These are phyloP conservation scores for Diaporthe vaccinii DNA, from an alignment of 2,329 filamentous ascomycete species.

Conservation along the genomic window DNA sequence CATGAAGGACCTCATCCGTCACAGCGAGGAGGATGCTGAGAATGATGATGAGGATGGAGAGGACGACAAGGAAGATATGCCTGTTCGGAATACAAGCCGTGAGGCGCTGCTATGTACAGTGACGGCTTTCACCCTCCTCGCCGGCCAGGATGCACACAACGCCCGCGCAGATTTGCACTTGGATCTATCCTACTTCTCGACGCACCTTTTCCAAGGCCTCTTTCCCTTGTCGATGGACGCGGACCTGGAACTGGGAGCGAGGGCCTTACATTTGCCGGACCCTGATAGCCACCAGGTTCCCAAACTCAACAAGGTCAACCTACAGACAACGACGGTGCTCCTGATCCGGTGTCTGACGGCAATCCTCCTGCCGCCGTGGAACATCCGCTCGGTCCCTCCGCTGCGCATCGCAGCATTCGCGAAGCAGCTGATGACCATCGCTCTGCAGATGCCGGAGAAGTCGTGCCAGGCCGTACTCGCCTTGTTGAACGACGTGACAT, in stretches of 20 bases:
- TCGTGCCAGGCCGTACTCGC: slow-evolving; percentile 84
- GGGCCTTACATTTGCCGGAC: slow-evolving; percentile 79
- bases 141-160: slow-evolving; percentile 92
- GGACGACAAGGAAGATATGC: slow-evolving; percentile 62
- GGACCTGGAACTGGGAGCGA: slow-evolving; percentile 85
- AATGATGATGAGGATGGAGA: slow-evolving; percentile 57
- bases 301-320: slow-evolving; percentile 79
- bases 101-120: slow-evolving; percentile 94
- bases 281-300: slow-evolving; percentile 64
- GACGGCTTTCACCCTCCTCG: slow-evolving; percentile 95
- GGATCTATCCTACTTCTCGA: slow-evolving; percentile 95
- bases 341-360: slow-evolving; percentile 88
- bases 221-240: slow-evolving; percentile 83
- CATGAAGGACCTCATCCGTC: slow-evolving; percentile 89
- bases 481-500: slow-evolving; percentile 82
- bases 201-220: slow-evolving; percentile 90
- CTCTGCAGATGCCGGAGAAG: slow-evolving; percentile 92
- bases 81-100: slow-evolving; percentile 80
- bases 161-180: slow-evolving; percentile 85
- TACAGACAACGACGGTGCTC: slow-evolving; percentile 94
- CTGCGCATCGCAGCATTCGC: slow-evolving; percentile 90
- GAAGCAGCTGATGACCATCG: slow-evolving; percentile 87
- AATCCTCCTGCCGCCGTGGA: slow-evolving; percentile 81
- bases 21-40: slow-evolving; percentile 72
- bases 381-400: slow-evolving; percentile 82